Conservation (phyloP, 805 yeast species). For the Schwanniomyces pseudopolymorphus region DNA sequence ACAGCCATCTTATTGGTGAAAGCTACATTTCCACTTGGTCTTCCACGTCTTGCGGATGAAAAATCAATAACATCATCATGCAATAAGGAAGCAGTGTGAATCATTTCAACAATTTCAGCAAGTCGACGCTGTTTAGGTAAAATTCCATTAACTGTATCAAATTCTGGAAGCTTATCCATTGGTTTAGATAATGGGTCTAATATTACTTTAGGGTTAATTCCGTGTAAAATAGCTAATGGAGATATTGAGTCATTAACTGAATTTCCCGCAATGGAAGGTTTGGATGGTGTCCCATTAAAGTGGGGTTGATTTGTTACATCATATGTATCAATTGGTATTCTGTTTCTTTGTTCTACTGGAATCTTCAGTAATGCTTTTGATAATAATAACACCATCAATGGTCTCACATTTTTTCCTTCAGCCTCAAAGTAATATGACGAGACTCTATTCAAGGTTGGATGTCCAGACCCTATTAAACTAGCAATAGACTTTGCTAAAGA, state of each 20-base stretch:
- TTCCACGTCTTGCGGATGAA: constrained; percentile 84
- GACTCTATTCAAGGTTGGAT: constrained; percentile 87
- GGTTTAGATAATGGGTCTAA: constrained; percentile 84
- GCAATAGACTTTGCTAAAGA: constrained; percentile 85
- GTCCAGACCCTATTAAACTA: constrained; percentile 84
- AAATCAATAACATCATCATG: constrained; percentile 97
- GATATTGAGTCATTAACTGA: constrained; percentile 65
- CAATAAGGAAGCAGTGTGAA: constrained; percentile 91
- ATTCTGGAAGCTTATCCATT: constrained; percentile 65
- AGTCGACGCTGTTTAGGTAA: constrained; percentile 92
- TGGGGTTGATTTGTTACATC: constrained; percentile 70
- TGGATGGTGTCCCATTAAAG: constrained; percentile 55
- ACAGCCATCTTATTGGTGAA: constrained; percentile 98
- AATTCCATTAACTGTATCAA: constrained; percentile 66
- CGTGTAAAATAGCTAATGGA: constrained; percentile 82
- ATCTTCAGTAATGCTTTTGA: constrained; percentile 78
- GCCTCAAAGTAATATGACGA: constrained; percentile 95
- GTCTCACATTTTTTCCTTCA: constrained; percentile 94
- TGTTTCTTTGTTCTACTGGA: constrained; percentile 65
- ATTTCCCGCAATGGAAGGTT: constrained; percentile 57
- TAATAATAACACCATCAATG: constrained; percentile 79
- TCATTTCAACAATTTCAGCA: constrained; percentile 98
- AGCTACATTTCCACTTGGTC: constrained; percentile 89
- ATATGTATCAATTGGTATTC: constrained; percentile 57
- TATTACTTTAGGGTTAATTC: constrained; percentile 80